Evolutionary conservation across 2,329 filamentous ascomycete species (phyloP).

Genomic region (Seiridium unicorne): DNA sequence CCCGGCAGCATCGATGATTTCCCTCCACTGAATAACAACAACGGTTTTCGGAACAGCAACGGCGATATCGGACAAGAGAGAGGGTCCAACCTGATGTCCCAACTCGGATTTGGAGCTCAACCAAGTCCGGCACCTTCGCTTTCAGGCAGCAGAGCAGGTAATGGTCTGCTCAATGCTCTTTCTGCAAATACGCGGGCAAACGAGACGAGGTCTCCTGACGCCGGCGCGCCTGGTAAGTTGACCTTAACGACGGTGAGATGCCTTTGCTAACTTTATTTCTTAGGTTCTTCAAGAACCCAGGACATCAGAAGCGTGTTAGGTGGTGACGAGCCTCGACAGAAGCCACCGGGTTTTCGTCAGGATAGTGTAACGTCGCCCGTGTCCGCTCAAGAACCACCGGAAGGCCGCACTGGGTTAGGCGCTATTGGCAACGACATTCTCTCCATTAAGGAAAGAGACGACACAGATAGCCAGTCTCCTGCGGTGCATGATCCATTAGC

Average conservation of each 20-base stretch:
- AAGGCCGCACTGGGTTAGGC: slow-evolving; percentile 40
- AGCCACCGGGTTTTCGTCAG: slow-evolving; percentile 42
- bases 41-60: slow-evolving; percentile 42
- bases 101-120: slow-evolving; percentile 52
- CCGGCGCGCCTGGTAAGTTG: slow-evolving; percentile 33
- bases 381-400: slow-evolving; percentile 32
- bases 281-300: slow-evolving; percentile 38
- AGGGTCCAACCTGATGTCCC: slow-evolving; percentile 49
- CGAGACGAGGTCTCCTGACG: slow-evolving; percentile 49
- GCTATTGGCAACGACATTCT: slow-evolving; percentile 45
- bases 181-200: slow-evolving; percentile 54
- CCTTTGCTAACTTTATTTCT: slow-evolving; percentile 15
- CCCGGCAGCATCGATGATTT: slow-evolving; percentile 57
- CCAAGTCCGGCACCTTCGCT: slow-evolving; percentile 35
- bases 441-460: slow-evolving; percentile 39
- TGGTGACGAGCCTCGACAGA: slow-evolving; percentile 46
- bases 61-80: slow-evolving; percentile 60
- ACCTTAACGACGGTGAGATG: background rate
- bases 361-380: slow-evolving; percentile 35
- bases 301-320: slow-evolving; percentile 38
- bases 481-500: slow-evolving; percentile 56
- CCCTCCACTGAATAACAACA: slow-evolving; percentile 52
- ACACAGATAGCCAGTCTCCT: slow-evolving; percentile 35
- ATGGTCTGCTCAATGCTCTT: slow-evolving; percentile 63
- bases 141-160: slow-evolving; percentile 47